Base-by-base conservation (phyloP, 108 stramenopile species). In the Cyclotella cryptica region DNA sequence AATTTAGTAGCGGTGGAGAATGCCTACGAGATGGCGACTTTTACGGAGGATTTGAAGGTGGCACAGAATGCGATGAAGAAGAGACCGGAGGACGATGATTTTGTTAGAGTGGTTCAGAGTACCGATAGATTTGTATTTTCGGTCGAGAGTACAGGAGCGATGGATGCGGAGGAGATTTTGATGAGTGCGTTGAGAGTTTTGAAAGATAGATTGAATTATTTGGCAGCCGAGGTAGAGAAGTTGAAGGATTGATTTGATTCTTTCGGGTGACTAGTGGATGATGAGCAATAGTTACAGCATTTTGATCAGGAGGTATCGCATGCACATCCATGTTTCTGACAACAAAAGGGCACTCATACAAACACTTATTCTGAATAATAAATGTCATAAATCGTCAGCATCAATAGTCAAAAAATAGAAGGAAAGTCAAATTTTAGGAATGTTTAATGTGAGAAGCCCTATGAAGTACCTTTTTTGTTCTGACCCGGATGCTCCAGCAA, bases 121-220 rank as follows among this genome's bases (percentile, higher is more conserved):
- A 83, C 79, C 29, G 90, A 92, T 62, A 77, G 68, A 46, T 96
- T 96, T 74, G 88, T 96, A n/a, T 96, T 96, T 78, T 76, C 83
- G 18, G 96, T 96, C 47, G 96, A 96, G 80, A 80, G 87, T 30
- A 92, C 93, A 11, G 96, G 96, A 35, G 80, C 83, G n/a, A 93
- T 96, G 93, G 93, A 94, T 83, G 92, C 91, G 4, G 91, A 94
- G 59, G 96, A 94, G 74, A 85, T 94, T 72, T 74, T 93, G 17
- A 72, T 93, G 86, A 84, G 86, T 43, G 83, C 87, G 12, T 52
- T 96, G 69, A 84, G 88, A 60, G 92, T 93, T 30, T 59, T 96
- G 59, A 92, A 94, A 78, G 88, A 90, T 65, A 87, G 86, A 70
- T 84, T 96, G 70, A 90, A 83, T 49, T 90, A 92, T 70, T 63